phyloP scores from a whole-genome alignment of 345 rosid species.

The Luvunga scandens region DNA sequence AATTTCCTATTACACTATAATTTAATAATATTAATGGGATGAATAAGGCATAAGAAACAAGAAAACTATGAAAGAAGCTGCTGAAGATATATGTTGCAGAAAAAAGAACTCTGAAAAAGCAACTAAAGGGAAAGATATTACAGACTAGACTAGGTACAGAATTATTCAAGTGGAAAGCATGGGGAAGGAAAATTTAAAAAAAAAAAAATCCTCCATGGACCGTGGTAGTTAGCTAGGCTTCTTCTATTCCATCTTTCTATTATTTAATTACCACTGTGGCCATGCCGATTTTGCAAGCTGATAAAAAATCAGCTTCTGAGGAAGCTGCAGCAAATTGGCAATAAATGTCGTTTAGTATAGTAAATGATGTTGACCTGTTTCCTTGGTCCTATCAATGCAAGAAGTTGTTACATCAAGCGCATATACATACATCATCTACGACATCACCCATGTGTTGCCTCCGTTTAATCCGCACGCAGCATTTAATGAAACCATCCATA shows the following conservation, averaged over 20 bases:
- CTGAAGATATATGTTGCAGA: neutral
- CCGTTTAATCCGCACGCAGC: neutral
- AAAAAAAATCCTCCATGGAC: neutral
- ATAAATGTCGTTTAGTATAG: neutral
- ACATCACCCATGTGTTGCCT: constrained; percentile 27
- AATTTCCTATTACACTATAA: neutral
- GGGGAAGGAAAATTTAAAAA: neutral
- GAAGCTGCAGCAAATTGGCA: neutral
- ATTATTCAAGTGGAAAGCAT: neutral
- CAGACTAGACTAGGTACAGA: neutral
- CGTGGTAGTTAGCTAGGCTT: neutral
- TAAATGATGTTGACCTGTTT: constrained; percentile 10
- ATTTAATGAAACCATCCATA: constrained; percentile 7
- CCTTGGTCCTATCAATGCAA: constrained; percentile 11
- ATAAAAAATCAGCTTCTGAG: neutral
- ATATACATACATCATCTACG: neutral
- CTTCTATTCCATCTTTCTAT: neutral
- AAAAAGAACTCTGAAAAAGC: neutral
- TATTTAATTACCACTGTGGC: neutral
- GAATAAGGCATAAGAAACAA: neutral
- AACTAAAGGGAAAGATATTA: too few species aligned
- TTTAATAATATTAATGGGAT: neutral
- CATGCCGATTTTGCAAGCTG: neutral
- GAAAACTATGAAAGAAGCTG: neutral
- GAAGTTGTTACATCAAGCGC: neutral